Base-by-base conservation (phyloP, 2,329 filamentous ascomycete species). In the Pestalotiopsis sp. region DNA sequence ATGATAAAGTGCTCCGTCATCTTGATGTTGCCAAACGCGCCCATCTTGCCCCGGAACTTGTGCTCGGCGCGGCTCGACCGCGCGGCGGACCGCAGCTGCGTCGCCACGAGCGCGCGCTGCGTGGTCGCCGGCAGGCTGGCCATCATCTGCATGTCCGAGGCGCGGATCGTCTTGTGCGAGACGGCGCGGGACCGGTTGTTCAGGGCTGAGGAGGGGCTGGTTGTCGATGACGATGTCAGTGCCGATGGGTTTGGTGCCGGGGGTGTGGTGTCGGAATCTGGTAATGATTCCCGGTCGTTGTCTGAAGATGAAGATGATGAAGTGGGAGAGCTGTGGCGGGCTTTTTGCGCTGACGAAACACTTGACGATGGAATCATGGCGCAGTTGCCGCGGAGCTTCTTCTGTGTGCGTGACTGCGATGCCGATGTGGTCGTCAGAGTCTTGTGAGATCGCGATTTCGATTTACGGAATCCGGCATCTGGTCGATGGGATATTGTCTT, bases 11-110 rank as follows among this genome's bases (percentile, higher is more conserved):
- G 56, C 58, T 67, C 63, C 68, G 45, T 58, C 13, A 69, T 59
- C 27, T 58, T 63, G 14, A 65, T 56, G 27, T 69, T 69, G 4
- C 68, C 68, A n/a, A 63, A 58, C 38, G 13, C 3, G 25, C 66
- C 68, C 68, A 67, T 69, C 68, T 69, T 69, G 58, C 58, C 58
- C 17, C 64, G 27, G 31, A 69, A 69, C 58, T 58, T 61, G 64
- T 63, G 23, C 38, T 62, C 58, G 27, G 59, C 59, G 38, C 68
- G 63, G 36, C 61, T 27, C 38, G 58, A 39, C 14, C 52, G n/a
- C 64, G 57, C 25, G 13, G 39, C 36, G 9, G 27, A 27, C 14
- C 61, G 61, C 64, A 49, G 68, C 59, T 36, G 14, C 27, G 64
- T 58, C 25, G 58, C 68, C 56, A 69, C 38, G 11, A 69, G 58